These are phyloP conservation scores for Botrytis fabae DNA, from an alignment of 2,329 filamentous ascomycete species.

Conservation along the genomic window DNA sequence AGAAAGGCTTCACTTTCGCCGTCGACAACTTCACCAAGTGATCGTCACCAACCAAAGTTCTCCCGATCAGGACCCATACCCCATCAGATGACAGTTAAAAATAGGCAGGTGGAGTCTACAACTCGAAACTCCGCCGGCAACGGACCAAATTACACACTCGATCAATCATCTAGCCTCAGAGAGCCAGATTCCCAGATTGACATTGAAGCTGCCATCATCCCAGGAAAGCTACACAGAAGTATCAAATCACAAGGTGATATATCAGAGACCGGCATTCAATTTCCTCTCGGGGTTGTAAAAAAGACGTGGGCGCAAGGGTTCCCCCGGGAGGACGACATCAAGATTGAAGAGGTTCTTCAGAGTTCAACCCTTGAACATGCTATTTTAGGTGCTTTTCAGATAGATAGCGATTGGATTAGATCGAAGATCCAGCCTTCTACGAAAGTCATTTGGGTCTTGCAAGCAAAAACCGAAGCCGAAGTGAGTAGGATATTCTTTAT, in stretches of 20 bases:
- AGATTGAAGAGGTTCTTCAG: constrained; percentile 83
- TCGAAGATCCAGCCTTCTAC: constrained; percentile 64
- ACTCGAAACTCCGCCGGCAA: background rate
- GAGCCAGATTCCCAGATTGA: background rate
- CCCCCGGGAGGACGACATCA: constrained; percentile 71
- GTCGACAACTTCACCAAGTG: constrained; percentile 14
- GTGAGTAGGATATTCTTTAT: constrained; percentile 43
- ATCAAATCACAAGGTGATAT: constrained; percentile 17
- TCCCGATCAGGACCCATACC: background rate
- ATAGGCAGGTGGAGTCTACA: background rate
- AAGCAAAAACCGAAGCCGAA: constrained; percentile 53
- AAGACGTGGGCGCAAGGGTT: constrained; percentile 75
- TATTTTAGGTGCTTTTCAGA: constrained; percentile 83
- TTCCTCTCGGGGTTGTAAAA: constrained; percentile 64
- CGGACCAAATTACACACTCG: background rate
- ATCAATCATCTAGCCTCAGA: background rate
- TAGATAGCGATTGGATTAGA: constrained; percentile 62
- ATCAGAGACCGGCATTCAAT: constrained; percentile 35
- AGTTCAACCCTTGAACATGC: constrained; percentile 70
- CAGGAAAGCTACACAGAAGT: background rate
- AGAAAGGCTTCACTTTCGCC: constrained; percentile 41
- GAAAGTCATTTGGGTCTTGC: constrained; percentile 62
- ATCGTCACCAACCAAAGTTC: constrained; percentile 23
- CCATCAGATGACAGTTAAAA: background rate
- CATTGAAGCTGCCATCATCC: background rate